Base-by-base conservation (phyloP, 2,329 filamentous ascomycete species). In the Colletotrichum lindemuthianum region DNA sequence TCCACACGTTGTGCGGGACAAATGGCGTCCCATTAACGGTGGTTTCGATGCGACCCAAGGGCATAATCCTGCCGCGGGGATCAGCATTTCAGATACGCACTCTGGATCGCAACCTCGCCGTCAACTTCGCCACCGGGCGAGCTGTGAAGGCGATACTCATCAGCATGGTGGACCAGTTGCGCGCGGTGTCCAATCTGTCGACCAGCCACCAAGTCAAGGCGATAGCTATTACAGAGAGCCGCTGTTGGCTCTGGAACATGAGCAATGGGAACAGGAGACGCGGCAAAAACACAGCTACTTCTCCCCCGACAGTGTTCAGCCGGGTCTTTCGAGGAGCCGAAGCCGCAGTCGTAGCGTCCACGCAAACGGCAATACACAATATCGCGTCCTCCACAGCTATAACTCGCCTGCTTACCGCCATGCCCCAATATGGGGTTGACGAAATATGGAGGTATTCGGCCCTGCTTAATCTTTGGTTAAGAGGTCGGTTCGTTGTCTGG, bases 331-430 rank as follows among this genome's bases (percentile, higher is more conserved):
- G 11, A 56, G 61, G 24, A 61, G 52, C 15, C 60, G 53, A 13
- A 58, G 44, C n/a, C 56, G 52, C 16, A 61, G 56, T 33, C 55
- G 60, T 8, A 66, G 61, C 36, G 52, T 52, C 5, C 63, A 66
- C 41, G 53, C 52, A 12, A 47, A 57, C 33, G 69, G 69, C 51
- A 68, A 74, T 36, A 72, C 73, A 11, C 83, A 82, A 8, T 87
- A 83, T 65, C 82, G 84, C 1, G 77, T 87, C 10, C 74, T 87
- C 8, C 85, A 87, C 73, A 87, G 84, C 73, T 86, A 87, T 69
- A 85, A 86, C 70, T 85, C 85, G 4, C 84, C 85, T 6, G 83
- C 85, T 6, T 87, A 88, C 69, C 79, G 79, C 34, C 79, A 82
- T 40, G 80, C 77, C 3, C 85, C 84, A 0, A 85, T 87, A n/a